A percentile compares a stretch with the other conserved stretches of the same genome.
phyloP scores from a whole-genome alignment of 1,284 basidiomycete species.

The Trichosporon asahii region DNA sequence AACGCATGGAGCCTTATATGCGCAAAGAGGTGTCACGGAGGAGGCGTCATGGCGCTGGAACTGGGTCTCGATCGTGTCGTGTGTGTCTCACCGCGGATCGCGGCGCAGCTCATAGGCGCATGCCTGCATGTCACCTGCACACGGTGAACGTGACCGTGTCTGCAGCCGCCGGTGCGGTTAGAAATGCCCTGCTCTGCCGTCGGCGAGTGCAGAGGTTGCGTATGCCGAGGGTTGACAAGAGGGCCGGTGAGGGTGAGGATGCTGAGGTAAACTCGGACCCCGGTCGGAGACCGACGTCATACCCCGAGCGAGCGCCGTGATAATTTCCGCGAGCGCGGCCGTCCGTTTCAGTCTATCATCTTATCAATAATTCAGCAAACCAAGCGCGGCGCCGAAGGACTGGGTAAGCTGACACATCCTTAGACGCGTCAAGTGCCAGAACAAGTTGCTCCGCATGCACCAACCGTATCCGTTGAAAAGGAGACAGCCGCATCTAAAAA shows the following conservation, averaged over 20 bases:
- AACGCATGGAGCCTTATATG: not conserved
- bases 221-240: not conserved
- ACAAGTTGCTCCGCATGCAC: not conserved
- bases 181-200: not conserved
- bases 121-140: not conserved
- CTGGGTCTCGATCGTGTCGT: not conserved
- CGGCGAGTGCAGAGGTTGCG: not conserved
- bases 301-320: not conserved
- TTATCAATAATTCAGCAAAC: no score
- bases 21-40: not conserved
- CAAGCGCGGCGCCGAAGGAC: not conserved
- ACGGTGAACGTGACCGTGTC: not conserved
- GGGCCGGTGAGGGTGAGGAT: not conserved
- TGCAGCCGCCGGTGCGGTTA: not conserved
- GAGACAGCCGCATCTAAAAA: not conserved
- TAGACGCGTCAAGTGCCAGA: slow-evolving; percentile 1
- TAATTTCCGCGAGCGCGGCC: not conserved
- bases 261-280: slow-evolving; percentile 4
- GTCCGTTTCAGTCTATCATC: no score
- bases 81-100: not conserved
- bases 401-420: not conserved
- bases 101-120: not conserved
- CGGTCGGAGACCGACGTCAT: not conserved
- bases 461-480: not conserved
- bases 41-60: no score